Evolutionary conservation across 768 basidiomycete species (phyloP), one percentile per base, ranked within the genome.

Genomic region (Tulasnella sp.): DNA sequence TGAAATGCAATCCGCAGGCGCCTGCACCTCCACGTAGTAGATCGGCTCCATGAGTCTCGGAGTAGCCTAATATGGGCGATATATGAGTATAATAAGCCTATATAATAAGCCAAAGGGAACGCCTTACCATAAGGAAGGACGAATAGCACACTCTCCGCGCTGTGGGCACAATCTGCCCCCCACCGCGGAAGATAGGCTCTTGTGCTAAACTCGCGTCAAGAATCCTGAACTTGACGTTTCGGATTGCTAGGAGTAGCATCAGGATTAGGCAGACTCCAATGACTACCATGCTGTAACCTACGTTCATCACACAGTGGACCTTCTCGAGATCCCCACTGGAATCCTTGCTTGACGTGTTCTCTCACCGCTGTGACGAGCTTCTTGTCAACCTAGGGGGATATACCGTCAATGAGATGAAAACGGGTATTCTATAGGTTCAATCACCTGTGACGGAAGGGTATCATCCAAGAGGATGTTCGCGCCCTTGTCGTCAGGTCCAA

Each of bases 61-160:
- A 2, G 93, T 89, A 15, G 95, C 93, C 93, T 95, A 64, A 21
- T n/a, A n/a, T 32, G n/a, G 43, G 17, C 42, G 38, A 42, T 52
- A n/a, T n/a, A n/a, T n/a, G n/a, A n/a, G n/a, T n/a, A 51, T 48
- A 50, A 52, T n/a, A 4, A 49, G 9, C 4, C 34, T 13, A 13
- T 17, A 17, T 23, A 52, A 44, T 41, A 50, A 34, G 48, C 43
- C 63, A n/a, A 9, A 53, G 8, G 19, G 34, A n/a, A n/a, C n/a
- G n/a, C n/a, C 84, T 73, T 69, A 92, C 94, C 87, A 98, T 95
- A 62, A 99, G 75, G 80, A 98, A 98, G 9, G 93, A 96, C 29
- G 96, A 98, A 68, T 99, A 99, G 74, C 96, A 99, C 60, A 98
- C 96, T 34, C 96, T 84, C 64, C 96, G 85, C n/a, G 93, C 92